These are phyloP conservation scores for Phialemoniopsis sp. DNA, from an alignment of 2,329 filamentous ascomycete genomes.

Conservation along the genomic window DNA sequence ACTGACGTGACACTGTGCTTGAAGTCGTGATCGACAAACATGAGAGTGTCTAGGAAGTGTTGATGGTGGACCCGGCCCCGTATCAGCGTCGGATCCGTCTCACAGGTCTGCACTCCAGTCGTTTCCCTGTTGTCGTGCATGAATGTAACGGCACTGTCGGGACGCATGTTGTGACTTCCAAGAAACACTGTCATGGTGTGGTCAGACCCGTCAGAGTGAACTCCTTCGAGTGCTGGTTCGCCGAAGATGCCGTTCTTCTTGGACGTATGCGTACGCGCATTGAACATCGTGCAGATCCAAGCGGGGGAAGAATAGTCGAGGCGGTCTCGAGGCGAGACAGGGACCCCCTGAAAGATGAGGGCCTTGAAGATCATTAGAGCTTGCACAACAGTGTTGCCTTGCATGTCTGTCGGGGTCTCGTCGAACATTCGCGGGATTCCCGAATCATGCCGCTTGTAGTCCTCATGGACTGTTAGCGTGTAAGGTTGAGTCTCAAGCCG, in stretches of 20 bases:
- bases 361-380: slow-evolving; percentile 23
- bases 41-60: slow-evolving; percentile 19
- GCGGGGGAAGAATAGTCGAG: slow-evolving; percentile 19
- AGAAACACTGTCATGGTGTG: slow-evolving; percentile 25
- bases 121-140: slow-evolving; percentile 20
- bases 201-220: slow-evolving; percentile 24
- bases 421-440: slow-evolving; percentile 19
- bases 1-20: slow-evolving; percentile 21
- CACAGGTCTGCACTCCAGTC: slow-evolving; percentile 14
- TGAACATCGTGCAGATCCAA: slow-evolving; percentile 21
- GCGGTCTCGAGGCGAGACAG: slow-evolving; percentile 12
- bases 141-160: slow-evolving; percentile 21
- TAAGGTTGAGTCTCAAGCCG: slow-evolving; percentile 23
- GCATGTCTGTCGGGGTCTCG: slow-evolving; percentile 19
- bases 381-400: slow-evolving; percentile 22
- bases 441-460: slow-evolving; percentile 24
- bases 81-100: slow-evolving; percentile 14
- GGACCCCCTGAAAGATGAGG: slow-evolving; percentile 17
- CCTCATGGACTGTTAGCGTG: slow-evolving; percentile 18
- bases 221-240: slow-evolving; percentile 23
- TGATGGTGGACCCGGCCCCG: slow-evolving; percentile 16
- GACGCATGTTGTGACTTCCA: slow-evolving; percentile 19
- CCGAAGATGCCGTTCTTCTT: slow-evolving; percentile 14
- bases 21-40: slow-evolving; percentile 19
- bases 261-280: slow-evolving; percentile 21